Evolutionary conservation across 1,284 basidiomycete species (phyloP), one percentile per base, ranked within the genome.

Genomic region (Papiliotrema terrestris): DNA sequence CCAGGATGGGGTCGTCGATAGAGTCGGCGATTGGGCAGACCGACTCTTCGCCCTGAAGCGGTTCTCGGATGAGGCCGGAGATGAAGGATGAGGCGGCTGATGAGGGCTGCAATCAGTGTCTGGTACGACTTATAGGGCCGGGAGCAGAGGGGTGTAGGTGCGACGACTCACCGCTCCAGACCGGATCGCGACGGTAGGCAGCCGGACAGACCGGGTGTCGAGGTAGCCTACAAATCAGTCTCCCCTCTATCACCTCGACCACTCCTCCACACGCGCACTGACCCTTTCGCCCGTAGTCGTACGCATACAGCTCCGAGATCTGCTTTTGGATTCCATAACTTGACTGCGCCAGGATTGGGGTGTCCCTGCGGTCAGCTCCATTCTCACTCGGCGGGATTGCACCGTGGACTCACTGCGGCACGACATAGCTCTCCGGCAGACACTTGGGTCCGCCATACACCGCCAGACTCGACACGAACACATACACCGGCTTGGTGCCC

Each of bases 401-500:
- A 32, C 29, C 29, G 29, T 6, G 5, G 11, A 32, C 29, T 11
- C 11, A 32, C 29, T 68, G 61, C 2, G 77, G 75, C 17, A 72
- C 57, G 29, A 78, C 72, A 43, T 67, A 56, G 55, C 70, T 67
- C 48, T 63, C 51, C 4, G 77, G 73, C 39, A 63, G 57, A 57
- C 82, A 82, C 51, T 84, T 77, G 45, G 81, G 80, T 2, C 84
- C 84, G 49, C 84, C 84, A 61, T 84, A 86, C 0, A 86, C 83
- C 2, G 84, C 84, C 19, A 85, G 74, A 19, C 81, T 82, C 0
- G 83, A 84, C 0, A 83, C 80, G 66, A 84, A 84, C 53, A 86
- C 80, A 71, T 85, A 84, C 44, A 82, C 80, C 54, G 83, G 69
- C 29, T 73, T 66, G 25, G 66, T 68, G 19, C 64, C 63, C 14